phyloP scores from a whole-genome alignment of 2,329 filamentous ascomycete genomes.

The Spiromastix sp. region DNA sequence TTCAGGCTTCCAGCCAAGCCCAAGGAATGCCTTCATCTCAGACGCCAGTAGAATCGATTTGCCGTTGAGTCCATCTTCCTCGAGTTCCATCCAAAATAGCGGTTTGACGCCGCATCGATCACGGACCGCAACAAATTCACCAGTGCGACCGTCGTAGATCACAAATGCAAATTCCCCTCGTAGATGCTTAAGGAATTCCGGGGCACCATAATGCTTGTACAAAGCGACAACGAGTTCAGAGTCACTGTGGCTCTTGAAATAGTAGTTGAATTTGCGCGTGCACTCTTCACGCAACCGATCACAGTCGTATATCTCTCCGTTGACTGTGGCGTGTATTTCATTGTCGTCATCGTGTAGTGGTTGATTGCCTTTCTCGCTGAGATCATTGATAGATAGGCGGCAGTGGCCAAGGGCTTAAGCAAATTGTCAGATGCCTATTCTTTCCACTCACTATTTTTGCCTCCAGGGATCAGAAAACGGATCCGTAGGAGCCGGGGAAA shows the following conservation, averaged over 20 bases:
- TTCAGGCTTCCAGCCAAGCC: slow-evolving; percentile 41
- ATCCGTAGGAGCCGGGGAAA: too few relatives aligned
- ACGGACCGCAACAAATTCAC: slow-evolving; percentile 36
- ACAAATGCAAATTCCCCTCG: slow-evolving; percentile 47
- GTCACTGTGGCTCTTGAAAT: slow-evolving; percentile 39
- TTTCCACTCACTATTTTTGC: too few relatives aligned
- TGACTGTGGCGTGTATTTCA: slow-evolving; percentile 46
- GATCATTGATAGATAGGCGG: slow-evolving; percentile 45
- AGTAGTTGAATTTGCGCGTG: slow-evolving; percentile 28
- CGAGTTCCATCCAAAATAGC: slow-evolving; percentile 40
- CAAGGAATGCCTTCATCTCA: slow-evolving; percentile 45
- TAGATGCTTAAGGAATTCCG: slow-evolving; percentile 34
- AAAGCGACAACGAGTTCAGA: slow-evolving; percentile 45
- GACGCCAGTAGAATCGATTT: slow-evolving; percentile 38
- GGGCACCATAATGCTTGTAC: slow-evolving; percentile 40
- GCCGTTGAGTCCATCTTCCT: too few relatives aligned
- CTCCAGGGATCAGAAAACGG: too few relatives aligned
- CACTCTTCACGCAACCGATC: slow-evolving; percentile 32
- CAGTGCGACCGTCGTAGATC: slow-evolving; percentile 37
- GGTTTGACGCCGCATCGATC: slow-evolving; percentile 51
- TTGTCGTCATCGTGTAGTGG: slow-evolving; percentile 33
- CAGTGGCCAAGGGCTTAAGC: slow-evolving; percentile 43
- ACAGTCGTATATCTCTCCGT: slow-evolving; percentile 50
- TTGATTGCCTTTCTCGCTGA: slow-evolving; percentile 37
- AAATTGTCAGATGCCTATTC: too few relatives aligned